A percentile compares a stretch with the other conserved stretches of the same genome.
These are phyloP conservation scores for Sporodiniella umbellata DNA, from an alignment of 371 early-diverging fungal species.

Conservation along the genomic window DNA sequence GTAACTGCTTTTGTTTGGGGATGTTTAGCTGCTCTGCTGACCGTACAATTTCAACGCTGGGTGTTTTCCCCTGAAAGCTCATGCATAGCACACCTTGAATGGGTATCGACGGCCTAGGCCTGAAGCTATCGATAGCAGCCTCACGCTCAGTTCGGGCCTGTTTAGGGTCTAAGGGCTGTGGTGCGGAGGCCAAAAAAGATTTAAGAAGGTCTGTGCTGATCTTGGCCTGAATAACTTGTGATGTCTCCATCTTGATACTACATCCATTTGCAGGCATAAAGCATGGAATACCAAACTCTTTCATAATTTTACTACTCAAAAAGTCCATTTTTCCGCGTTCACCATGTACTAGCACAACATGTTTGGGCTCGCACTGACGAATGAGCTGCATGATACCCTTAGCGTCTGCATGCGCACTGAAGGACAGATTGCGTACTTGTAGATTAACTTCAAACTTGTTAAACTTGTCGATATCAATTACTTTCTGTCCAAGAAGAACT, in stretches of 20 bases:
- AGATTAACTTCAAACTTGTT: conserved; percentile 84
- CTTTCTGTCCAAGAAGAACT: conserved; percentile 87
- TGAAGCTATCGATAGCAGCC: neutral
- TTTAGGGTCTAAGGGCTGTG: neutral
- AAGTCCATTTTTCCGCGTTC: conserved; percentile 90
- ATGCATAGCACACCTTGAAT: conserved; percentile 18
- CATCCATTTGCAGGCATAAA: conserved; percentile 90
- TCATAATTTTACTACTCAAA: conserved; percentile 79
- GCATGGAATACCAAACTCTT: conserved; percentile 83
- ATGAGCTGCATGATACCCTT: conserved; percentile 98
- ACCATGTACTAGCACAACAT: conserved; percentile 99
- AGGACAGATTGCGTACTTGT: conserved; percentile 93
- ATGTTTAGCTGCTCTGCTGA: conserved; percentile 2
- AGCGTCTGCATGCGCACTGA: conserved; percentile 99
- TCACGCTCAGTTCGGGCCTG: neutral
- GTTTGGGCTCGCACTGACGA: conserved; percentile 85
- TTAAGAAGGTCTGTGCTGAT: conserved; percentile 55
- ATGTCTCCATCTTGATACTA: conserved; percentile 65
- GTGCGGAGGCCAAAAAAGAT: conserved; percentile 15
- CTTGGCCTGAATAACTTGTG: conserved; percentile 52
- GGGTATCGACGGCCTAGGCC: conserved; percentile 14
- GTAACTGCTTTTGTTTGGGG: conserved; percentile 8
- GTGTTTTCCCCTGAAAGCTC: conserved; percentile 11
- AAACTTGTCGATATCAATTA: conserved; percentile 76
- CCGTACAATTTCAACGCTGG: conserved; percentile 19